Evolutionary conservation across 2,329 filamentous ascomycete species (phyloP), one percentile per base, ranked within the genome.

Genomic region (Leptodontidium sp.): DNA sequence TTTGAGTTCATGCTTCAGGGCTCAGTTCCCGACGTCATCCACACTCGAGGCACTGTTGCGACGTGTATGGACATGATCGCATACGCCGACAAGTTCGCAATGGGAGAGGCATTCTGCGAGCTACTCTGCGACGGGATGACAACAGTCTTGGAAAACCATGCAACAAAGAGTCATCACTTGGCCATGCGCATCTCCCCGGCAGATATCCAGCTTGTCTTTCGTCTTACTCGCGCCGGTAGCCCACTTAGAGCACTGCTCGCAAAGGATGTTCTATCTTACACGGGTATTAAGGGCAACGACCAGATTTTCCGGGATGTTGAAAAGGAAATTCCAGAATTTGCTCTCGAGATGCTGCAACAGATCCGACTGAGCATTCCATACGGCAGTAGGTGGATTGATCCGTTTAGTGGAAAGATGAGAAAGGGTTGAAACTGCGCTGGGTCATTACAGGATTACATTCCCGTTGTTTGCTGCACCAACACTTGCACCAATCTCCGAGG

Each of bases 1-100:
- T 9, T 68, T 15, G 61, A 69, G n/a, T 67, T 43, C 49, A 67
- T 70, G 66, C 64, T 69, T 6, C 38, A 50, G 17, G 61, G 64
- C 6, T 55, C 21, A 2, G 3, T 63, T 21, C 24, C 40, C 4
- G 53, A 49, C 26, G 32, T 26, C 6, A 49, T 24, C 38, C 17
- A 58, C 26, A 43, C 2, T 40, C 38, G 8, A 59, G 7, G 43
- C 3, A 3, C 17, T 12, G 21, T 59, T 35, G 21, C 11, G 8
- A 17, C 21, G 11, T 65, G 5, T 24, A 50, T 66, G 47, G 11
- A n/a, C n/a, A 32, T 61, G 21, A 47, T 66, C 32, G 29, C 1
- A 1, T 66, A 29, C 64, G 64, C 64, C 15, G 40, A 65, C 17
- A 65, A 52, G 29, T 59, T 50, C 53, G 53, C 64, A 15, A 32